Conservation (phyloP, 163 green algal genomes). For the Chlamydomonas reinhardtii region DNA sequence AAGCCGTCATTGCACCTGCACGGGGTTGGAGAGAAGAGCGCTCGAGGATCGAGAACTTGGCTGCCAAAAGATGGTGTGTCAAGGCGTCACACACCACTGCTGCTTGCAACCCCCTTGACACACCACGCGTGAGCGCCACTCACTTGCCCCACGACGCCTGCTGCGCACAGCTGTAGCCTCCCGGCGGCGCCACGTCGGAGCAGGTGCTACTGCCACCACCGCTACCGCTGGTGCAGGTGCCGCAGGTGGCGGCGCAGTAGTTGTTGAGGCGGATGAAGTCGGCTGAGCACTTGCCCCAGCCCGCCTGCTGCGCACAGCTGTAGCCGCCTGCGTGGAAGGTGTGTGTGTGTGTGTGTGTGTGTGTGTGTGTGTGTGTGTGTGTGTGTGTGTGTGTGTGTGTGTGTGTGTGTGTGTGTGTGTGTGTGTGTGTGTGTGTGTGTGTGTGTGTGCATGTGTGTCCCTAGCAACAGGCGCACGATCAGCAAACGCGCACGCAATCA, state of each 20-base stretch:
- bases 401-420: too few relatives aligned
- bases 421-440: too few relatives aligned
- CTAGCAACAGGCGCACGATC: too few relatives aligned
- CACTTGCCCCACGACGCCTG: conserved; percentile 54
- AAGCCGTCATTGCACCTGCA: conserved; percentile 59
- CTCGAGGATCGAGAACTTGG: too few relatives aligned
- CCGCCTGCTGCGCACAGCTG: conserved; percentile 63
- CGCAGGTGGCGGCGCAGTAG: conserved; percentile 55
- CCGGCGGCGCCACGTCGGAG: neutral
- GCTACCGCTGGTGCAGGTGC: neutral
- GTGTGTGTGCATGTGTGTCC: too few relatives aligned
- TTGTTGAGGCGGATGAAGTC: conserved; percentile 44
- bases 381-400: too few relatives aligned
- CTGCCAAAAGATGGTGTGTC: too few relatives aligned
- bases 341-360: neutral
- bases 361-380: neutral
- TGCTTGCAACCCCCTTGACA: too few relatives aligned
- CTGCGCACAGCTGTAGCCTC: conserved; percentile 50
- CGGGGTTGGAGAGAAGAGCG: too few relatives aligned
- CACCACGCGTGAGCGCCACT: too few relatives aligned
- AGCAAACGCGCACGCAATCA: too few relatives aligned
- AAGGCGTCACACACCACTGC: too few relatives aligned
- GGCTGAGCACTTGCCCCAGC: conserved; percentile 58
- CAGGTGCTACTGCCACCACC: neutral
- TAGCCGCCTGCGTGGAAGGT: conserved; percentile 54